These are phyloP conservation scores for Ramularia collo-cygni DNA, from an alignment of 2,329 filamentous ascomycete species.

Conservation along the genomic window DNA sequence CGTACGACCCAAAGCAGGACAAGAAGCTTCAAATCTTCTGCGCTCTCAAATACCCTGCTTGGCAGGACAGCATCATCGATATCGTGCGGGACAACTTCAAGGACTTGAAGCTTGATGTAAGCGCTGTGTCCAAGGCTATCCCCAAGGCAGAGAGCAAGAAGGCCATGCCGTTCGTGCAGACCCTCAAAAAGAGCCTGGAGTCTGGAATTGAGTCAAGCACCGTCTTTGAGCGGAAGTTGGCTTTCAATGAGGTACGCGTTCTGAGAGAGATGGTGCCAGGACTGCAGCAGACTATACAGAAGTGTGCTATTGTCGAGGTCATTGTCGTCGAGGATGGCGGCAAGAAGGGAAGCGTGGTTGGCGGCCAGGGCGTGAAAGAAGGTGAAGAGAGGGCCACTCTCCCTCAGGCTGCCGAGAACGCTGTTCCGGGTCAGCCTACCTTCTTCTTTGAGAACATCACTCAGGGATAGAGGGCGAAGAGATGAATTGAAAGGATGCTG, in stretches of 20 bases:
- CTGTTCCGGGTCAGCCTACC: conserved; percentile 73
- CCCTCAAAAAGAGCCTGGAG: conserved; percentile 74
- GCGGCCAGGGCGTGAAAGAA: conserved; percentile 42
- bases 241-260: conserved; percentile 75
- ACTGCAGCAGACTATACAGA: conserved; percentile 67
- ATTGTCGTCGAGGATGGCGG: conserved; percentile 64
- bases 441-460: conserved; percentile 74
- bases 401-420: conserved; percentile 58
- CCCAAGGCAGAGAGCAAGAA: conserved; percentile 92
- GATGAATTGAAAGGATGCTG: neutral
- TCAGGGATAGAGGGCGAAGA: neutral
- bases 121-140: conserved; percentile 69
- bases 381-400: conserved; percentile 54
- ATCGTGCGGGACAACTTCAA: conserved; percentile 68
- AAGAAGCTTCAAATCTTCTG: conserved; percentile 87
- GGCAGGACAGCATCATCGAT: conserved; percentile 88
- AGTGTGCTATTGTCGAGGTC: conserved; percentile 63
- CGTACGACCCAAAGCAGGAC: conserved; percentile 83
- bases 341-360: conserved; percentile 55
- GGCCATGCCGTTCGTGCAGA: conserved; percentile 94
- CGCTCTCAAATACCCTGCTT: conserved; percentile 71
- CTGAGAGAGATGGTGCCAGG: conserved; percentile 71
- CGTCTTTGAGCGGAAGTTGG: conserved; percentile 77
- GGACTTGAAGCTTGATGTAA: conserved; percentile 63
- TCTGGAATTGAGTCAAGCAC: conserved; percentile 53